Conservation (phyloP, 2,329 filamentous ascomycete species). For the Botrytis squamosa region DNA sequence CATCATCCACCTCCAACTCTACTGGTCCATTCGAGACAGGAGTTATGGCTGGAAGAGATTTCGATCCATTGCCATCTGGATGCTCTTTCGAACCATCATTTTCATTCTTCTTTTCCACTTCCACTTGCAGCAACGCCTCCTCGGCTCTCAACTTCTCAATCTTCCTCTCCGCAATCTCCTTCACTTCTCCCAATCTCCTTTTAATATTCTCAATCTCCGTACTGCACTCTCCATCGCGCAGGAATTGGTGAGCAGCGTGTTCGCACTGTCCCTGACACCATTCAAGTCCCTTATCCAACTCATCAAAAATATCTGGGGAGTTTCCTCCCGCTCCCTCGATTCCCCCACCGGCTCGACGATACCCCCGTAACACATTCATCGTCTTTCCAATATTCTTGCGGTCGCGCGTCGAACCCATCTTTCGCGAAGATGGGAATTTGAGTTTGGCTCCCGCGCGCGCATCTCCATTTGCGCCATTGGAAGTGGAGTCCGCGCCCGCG, state of each 20-base stretch:
- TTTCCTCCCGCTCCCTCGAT: constrained; percentile 21
- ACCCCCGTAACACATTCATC: constrained; percentile 32
- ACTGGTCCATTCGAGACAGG: not conserved
- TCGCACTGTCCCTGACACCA: constrained; percentile 80
- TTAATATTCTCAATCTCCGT: constrained; percentile 68
- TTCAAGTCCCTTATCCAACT: constrained; percentile 75
- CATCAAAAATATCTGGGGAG: constrained; percentile 60
- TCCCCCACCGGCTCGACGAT: constrained; percentile 28
- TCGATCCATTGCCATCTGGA: not conserved
- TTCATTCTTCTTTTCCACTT: not conserved
- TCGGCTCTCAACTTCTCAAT: constrained; percentile 30
- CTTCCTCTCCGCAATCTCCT: constrained; percentile 44
- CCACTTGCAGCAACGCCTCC: constrained; percentile 19
- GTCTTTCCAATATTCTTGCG: constrained; percentile 28
- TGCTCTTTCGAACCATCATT: constrained; percentile 19
- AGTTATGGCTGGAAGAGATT: not conserved
- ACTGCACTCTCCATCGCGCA: constrained; percentile 84
- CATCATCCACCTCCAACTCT: constrained; percentile 30
- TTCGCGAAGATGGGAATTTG: constrained; percentile 43
- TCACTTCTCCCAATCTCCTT: constrained; percentile 48
- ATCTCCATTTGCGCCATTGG: constrained; percentile 30
- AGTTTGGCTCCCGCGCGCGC: constrained; percentile 39
- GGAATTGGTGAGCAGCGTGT: constrained; percentile 80
- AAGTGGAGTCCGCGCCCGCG: constrained; percentile 25
- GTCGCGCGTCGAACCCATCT: constrained; percentile 40